Conservation (phyloP, 2,329 filamentous ascomycete genomes). For the Xylaria digitata region DNA sequence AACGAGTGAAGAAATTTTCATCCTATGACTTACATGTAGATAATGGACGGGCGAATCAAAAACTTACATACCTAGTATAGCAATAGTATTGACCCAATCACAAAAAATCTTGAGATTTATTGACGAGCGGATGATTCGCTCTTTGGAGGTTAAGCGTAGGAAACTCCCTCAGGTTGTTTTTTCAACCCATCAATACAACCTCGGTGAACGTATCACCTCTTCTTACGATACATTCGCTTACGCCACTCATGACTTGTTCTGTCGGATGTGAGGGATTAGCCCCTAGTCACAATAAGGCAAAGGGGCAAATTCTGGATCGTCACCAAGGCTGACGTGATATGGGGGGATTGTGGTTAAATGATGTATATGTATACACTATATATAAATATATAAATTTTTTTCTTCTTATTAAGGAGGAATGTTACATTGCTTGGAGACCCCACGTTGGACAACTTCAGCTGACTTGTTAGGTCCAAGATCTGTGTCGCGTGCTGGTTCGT, state of each 20-base stretch:
- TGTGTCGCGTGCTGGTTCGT: constrained; percentile 39
- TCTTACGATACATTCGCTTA: constrained; percentile 5
- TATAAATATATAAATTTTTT: neutral
- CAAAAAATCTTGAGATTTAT: neutral
- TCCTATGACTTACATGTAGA: constrained; percentile 13
- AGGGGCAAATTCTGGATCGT: constrained; percentile 1
- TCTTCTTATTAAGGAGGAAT: constrained; percentile 1
- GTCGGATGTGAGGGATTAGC: neutral
- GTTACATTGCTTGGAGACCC: constrained; percentile 34
- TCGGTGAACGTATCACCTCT: neutral
- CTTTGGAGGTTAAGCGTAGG: neutral
- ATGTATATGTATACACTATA: neutral
- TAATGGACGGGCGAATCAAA: constrained; percentile 20
- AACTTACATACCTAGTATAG: constrained; percentile 13
- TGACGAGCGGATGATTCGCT: constrained; percentile 1
- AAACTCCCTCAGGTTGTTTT: neutral
- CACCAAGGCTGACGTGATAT: constrained; percentile 37
- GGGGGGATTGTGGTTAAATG: constrained; percentile 25
- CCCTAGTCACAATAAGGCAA: constrained; percentile 15
- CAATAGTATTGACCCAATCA: constrained; percentile 11
- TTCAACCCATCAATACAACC: neutral
- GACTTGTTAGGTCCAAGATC: constrained; percentile 23
- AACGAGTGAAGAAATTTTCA: constrained; percentile 8
- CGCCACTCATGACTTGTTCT: neutral
- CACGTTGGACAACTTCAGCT: constrained; percentile 38